A percentile compares a stretch with the other conserved stretches of the same genome.
These are phyloP conservation scores for Marasmius tenuissimus DNA, from an alignment of 1,284 basidiomycete genomes.

Conservation along the genomic window DNA sequence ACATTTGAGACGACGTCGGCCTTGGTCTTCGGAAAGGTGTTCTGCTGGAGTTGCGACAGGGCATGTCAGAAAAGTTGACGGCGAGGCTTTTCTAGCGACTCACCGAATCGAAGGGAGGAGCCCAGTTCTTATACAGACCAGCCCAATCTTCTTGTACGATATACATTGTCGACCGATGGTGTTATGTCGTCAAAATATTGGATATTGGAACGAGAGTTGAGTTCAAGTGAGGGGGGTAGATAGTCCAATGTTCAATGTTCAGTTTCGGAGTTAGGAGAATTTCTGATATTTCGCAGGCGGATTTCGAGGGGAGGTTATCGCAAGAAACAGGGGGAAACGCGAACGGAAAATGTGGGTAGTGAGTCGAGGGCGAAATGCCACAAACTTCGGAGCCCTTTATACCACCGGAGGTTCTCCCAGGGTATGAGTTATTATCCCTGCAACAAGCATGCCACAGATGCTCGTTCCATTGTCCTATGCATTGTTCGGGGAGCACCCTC, in stretches of 20 bases:
- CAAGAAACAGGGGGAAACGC: not conserved
- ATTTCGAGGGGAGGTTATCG: not conserved
- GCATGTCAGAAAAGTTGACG: not conserved
- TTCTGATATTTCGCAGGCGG: no score
- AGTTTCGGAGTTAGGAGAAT: not conserved
- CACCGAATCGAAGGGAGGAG: not conserved
- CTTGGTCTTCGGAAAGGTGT: not conserved
- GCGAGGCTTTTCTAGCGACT: not conserved
- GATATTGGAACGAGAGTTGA: not conserved
- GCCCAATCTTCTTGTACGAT: not conserved
- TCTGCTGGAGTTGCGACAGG: not conserved
- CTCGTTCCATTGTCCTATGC: no score
- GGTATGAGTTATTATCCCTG: no score
- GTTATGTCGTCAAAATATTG: not conserved
- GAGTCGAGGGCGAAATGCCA: not conserved
- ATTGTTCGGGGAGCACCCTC: no score
- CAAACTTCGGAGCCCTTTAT: not conserved
- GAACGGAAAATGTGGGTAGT: not conserved
- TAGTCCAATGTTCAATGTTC: not conserved
- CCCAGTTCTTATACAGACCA: not conserved
- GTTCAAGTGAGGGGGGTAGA: not conserved
- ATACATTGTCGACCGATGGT: not conserved
- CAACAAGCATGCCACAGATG: no score
- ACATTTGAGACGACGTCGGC: not conserved
- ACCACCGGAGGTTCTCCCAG: not conserved